Conservation (phyloP, 2,329 filamentous ascomycete genomes). For the Paecilomyces sp. region DNA sequence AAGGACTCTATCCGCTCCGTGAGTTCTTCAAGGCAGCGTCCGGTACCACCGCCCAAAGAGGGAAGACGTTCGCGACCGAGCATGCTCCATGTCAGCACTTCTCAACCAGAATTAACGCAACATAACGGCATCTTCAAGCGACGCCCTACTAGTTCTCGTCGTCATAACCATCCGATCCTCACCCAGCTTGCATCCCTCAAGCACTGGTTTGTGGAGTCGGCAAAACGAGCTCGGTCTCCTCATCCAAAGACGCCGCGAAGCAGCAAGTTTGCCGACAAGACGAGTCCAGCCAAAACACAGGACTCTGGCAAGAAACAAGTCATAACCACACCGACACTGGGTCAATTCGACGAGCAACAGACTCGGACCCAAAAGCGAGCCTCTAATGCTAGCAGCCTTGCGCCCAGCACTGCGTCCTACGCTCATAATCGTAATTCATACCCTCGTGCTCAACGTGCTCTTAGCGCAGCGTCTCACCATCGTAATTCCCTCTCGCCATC, state of each 20-base stretch:
- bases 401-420: slow-evolving; percentile 36
- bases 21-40: slow-evolving; percentile 70
- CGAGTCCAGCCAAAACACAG: slow-evolving; percentile 31
- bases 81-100: slow-evolving; percentile 76
- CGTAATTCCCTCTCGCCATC: slow-evolving; percentile 79
- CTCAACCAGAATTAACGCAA: slow-evolving; percentile 55
- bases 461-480: slow-evolving; percentile 30
- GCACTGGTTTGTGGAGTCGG: slow-evolving; percentile 65
- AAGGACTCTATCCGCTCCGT: slow-evolving; percentile 64
- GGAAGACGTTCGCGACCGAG: slow-evolving; percentile 71
- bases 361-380: slow-evolving; percentile 35
- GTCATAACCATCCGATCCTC: slow-evolving; percentile 57
- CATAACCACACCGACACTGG: slow-evolving; percentile 13
- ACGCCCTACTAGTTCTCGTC: slow-evolving; percentile 41
- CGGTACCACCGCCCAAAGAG: slow-evolving; percentile 82
- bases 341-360: slow-evolving; percentile 17
- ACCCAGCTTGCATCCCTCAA: slow-evolving; percentile 62
- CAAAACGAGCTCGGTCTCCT: slow-evolving; percentile 56
- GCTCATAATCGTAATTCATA: slow-evolving; percentile 35
- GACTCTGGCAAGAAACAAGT: slow-evolving; percentile 23
- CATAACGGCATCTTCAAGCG: slow-evolving; percentile 50
- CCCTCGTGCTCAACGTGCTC: slow-evolving; percentile 26
- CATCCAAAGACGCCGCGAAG: slow-evolving; percentile 26
- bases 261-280: slow-evolving; percentile 30
- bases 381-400: slow-evolving; percentile 34